Conservation (phyloP, 2,329 filamentous ascomycete genomes). For the Botryotinia narcissicola region DNA sequence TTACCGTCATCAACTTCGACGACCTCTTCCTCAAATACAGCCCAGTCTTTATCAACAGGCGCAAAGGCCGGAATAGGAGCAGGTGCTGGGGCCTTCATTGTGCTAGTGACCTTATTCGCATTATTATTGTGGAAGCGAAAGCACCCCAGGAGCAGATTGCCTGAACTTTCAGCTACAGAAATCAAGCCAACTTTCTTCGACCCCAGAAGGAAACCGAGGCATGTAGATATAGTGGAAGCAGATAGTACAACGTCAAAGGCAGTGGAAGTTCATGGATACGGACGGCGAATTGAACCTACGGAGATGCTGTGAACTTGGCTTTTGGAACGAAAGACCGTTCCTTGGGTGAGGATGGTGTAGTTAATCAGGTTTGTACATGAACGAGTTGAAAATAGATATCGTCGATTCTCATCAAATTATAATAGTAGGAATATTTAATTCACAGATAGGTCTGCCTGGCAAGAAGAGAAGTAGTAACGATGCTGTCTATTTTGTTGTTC, state of each 20-base stretch:
- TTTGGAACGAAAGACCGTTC: neutral
- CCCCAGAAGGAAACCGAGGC: neutral
- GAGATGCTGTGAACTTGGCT: neutral
- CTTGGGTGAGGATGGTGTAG: neutral
- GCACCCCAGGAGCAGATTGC: neutral
- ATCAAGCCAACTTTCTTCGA: neutral
- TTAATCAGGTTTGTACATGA: neutral
- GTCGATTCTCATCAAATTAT: neutral
- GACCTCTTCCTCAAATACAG: neutral
- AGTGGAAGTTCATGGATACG: neutral
- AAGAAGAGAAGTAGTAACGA: neutral
- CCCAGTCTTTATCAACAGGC: neutral
- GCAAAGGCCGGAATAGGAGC: neutral
- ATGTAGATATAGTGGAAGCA: conserved; percentile 3
- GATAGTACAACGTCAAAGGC: neutral
- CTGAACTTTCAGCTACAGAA: neutral
- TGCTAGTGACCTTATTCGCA: neutral
- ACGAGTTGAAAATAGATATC: neutral
- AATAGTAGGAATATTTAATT: neutral
- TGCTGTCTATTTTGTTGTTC: neutral
- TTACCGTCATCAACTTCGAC: neutral
- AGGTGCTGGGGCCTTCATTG: neutral
- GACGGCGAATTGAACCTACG: neutral
- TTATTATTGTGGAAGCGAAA: neutral
- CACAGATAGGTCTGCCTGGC: neutral